Evolutionary conservation across 495 filamentous ascomycete species (phyloP).

Genomic region (Penicillium cinerascens): DNA sequence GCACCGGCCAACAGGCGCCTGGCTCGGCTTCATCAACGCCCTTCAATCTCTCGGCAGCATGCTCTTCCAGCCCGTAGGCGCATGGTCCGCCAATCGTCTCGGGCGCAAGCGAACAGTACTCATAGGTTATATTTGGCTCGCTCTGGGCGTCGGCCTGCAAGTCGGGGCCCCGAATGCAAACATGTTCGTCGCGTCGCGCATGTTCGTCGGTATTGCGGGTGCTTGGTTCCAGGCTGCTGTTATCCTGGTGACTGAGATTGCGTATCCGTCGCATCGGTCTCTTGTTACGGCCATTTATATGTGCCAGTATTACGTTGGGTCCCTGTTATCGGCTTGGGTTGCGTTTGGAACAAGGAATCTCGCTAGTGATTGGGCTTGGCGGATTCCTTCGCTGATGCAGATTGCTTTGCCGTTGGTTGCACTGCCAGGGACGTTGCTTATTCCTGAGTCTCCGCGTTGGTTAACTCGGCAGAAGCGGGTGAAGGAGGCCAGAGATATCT

Average conservation of each 20-base stretch:
- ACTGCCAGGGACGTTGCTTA: constrained; percentile 36
- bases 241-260: constrained; percentile 60
- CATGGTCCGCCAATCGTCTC: constrained; percentile 54
- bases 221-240: constrained; percentile 55
- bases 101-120: constrained; percentile 57
- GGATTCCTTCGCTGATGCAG: constrained; percentile 51
- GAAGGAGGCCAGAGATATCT: constrained; percentile 33
- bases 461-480: constrained; percentile 31
- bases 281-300: constrained; percentile 62
- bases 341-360: constrained; percentile 27
- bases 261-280: constrained; percentile 59
- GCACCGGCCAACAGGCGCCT: constrained; percentile 46
- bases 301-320: constrained; percentile 60
- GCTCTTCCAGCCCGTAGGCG: constrained; percentile 56
- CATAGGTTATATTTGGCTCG: constrained; percentile 57
- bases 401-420: constrained; percentile 41
- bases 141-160: constrained; percentile 56
- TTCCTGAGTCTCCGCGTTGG: constrained; percentile 46
- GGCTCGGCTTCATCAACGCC: constrained; percentile 54
- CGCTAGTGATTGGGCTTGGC: constrained; percentile 44
- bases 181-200: constrained; percentile 58
- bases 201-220: constrained; percentile 57
- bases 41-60: constrained; percentile 63
- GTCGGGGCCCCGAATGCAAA: constrained; percentile 39
- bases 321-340: constrained; percentile 35